These are phyloP conservation scores for Linum tenue DNA, from an alignment of 345 rosid genomes.

Conservation along the genomic window DNA sequence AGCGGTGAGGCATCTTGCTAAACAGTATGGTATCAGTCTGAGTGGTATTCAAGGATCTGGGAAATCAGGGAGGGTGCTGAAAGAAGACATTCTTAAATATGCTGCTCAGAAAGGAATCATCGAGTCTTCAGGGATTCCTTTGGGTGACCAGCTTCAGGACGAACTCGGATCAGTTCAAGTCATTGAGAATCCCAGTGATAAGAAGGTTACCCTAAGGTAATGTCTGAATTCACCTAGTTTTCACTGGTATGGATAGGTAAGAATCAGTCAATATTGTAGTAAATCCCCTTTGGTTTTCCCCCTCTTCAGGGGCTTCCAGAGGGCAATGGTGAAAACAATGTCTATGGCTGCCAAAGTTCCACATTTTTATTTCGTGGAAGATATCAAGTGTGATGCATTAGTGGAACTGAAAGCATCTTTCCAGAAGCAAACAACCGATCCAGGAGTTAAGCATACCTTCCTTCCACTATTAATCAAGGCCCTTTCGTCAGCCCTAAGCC, in stretches of 20 bases:
- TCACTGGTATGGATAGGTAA: slow-evolving; percentile 1
- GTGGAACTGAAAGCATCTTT: slow-evolving; percentile 64
- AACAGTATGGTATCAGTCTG: slow-evolving; percentile 53
- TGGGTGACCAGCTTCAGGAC: slow-evolving; percentile 17
- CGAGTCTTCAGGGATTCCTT: slow-evolving; percentile 26
- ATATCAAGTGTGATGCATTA: slow-evolving; percentile 72
- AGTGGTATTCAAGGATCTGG: slow-evolving; percentile 60
- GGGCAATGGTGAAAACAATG: slow-evolving; percentile 95
- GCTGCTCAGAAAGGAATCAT: slow-evolving; percentile 38
- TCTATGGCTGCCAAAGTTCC: slow-evolving; percentile 85
- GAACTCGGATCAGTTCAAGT: slow-evolving; percentile 17
- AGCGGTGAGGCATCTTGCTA: slow-evolving; percentile 73
- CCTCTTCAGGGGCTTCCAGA: slow-evolving; percentile 63
- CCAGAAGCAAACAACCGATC: slow-evolving; percentile 54
- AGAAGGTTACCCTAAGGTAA: slow-evolving; percentile 62
- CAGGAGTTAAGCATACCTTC: slow-evolving; percentile 65
- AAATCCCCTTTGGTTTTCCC: not conserved
- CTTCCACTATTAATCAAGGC: slow-evolving; percentile 79
- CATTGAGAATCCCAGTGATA: slow-evolving; percentile 35
- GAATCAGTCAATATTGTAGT: not conserved
- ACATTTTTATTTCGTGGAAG: slow-evolving; percentile 91
- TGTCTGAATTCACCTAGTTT: not conserved
- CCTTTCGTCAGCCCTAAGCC: slow-evolving; percentile 72
- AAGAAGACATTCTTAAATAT: slow-evolving; percentile 61
- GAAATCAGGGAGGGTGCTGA: slow-evolving; percentile 62